Evolutionary conservation across 1,284 basidiomycete genomes (phyloP).

Genomic region (Ustilago xerochloae): DNA sequence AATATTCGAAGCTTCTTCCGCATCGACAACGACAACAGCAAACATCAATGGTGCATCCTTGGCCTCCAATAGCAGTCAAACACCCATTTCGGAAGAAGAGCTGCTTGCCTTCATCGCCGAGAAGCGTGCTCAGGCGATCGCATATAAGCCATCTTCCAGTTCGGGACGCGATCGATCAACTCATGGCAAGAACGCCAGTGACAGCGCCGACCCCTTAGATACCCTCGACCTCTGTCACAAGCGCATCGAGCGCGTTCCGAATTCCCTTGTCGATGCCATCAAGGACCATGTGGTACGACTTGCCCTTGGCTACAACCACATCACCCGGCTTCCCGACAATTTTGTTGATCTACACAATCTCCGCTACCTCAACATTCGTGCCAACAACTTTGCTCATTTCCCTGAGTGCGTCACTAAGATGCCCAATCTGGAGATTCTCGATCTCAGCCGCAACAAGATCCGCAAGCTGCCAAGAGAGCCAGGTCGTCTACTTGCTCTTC

Average conservation of each 20-base stretch:
- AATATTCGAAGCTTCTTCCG: neutral
- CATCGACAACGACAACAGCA: neutral
- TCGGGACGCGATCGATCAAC: neutral
- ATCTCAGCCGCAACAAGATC: slow-evolving; percentile 93
- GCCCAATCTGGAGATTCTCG: slow-evolving; percentile 89
- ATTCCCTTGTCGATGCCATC: slow-evolving; percentile 48
- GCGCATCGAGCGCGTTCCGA: slow-evolving; percentile 47
- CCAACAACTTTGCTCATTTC: slow-evolving; percentile 84
- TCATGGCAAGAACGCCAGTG: slow-evolving; percentile 9
- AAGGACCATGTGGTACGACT: slow-evolving; percentile 72
- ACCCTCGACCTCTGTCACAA: slow-evolving; percentile 60
- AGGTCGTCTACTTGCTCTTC: slow-evolving; percentile 81
- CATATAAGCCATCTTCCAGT: neutral
- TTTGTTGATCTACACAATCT: slow-evolving; percentile 82
- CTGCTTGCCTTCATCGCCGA: slow-evolving; percentile 50
- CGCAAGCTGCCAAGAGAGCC: slow-evolving; percentile 81
- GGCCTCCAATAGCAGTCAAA: slow-evolving; percentile 1
- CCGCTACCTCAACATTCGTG: slow-evolving; percentile 91
- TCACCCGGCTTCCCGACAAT: slow-evolving; percentile 81
- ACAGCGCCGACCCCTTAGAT: slow-evolving; percentile 30
- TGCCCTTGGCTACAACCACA: slow-evolving; percentile 85
- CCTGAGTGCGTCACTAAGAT: slow-evolving; percentile 79
- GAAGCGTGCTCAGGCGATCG: slow-evolving; percentile 19
- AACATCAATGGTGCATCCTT: slow-evolving; percentile 1
- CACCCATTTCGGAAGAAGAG: slow-evolving; percentile 44